phyloP scores from a whole-genome alignment of 2,329 filamentous ascomycete species.

The Keithomyces neogunnii region DNA sequence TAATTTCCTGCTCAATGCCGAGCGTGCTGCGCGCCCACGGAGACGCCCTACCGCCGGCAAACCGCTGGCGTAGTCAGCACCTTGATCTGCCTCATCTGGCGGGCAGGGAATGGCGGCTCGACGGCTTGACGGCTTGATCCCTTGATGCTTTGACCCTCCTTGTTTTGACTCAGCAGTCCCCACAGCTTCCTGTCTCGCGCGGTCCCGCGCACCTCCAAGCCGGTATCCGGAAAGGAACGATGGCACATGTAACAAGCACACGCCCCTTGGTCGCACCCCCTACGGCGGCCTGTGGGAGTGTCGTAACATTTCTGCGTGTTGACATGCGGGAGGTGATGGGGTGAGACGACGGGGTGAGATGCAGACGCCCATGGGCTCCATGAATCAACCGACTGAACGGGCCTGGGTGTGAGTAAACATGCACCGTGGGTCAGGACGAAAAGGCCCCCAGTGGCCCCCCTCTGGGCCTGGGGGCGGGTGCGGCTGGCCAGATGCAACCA shows the following conservation, averaged over 20 bases:
- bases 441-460: neutral
- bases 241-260: slow-evolving; percentile 6
- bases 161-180: too few relatives aligned
- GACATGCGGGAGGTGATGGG: neutral
- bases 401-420: too few relatives aligned
- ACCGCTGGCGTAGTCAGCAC: too few relatives aligned
- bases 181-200: slow-evolving; percentile 1
- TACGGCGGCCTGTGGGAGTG: neutral
- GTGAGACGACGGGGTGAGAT: neutral
- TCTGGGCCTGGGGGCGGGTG: neutral
- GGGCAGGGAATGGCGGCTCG: too few relatives aligned
- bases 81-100: too few relatives aligned
- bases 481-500: neutral
- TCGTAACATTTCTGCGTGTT: neutral
- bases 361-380: neutral
- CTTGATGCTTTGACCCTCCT: too few relatives aligned
- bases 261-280: neutral
- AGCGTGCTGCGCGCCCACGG: too few relatives aligned
- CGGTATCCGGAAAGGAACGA: slow-evolving; percentile 8
- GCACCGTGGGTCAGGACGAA: neutral
- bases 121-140: too few relatives aligned
- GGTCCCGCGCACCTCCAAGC: slow-evolving; percentile 1
- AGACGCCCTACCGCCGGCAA: too few relatives aligned
- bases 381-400: too few relatives aligned
- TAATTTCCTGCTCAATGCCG: too few relatives aligned